Evolutionary conservation across 2,329 filamentous ascomycete species (phyloP).

Genomic region (Botrytis cinerea): DNA sequence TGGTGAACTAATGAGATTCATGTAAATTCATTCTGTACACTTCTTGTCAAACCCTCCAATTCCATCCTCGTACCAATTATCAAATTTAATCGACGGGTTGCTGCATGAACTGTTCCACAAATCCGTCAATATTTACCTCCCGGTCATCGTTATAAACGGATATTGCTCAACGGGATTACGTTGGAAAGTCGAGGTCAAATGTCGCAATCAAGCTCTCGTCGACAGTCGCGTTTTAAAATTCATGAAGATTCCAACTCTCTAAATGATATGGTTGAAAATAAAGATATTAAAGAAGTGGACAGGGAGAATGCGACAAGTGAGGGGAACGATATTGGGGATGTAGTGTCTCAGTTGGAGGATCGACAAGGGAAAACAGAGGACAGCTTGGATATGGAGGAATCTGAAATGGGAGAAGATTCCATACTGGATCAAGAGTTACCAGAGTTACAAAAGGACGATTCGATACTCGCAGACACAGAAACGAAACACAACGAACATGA

Average conservation of each 20-base stretch:
- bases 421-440: slow-evolving; percentile 7
- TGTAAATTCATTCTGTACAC: neutral
- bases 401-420: neutral
- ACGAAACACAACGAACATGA: slow-evolving; percentile 24
- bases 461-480: slow-evolving; percentile 23
- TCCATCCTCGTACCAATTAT: slow-evolving; percentile 14
- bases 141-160: neutral
- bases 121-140: slow-evolving; percentile 33
- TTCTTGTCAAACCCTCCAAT: neutral
- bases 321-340: slow-evolving; percentile 1
- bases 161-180: neutral
- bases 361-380: slow-evolving; percentile 14
- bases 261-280: slow-evolving; percentile 26
- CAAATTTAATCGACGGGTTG: slow-evolving; percentile 29
- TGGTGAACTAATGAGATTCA: neutral
- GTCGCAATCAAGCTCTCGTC: slow-evolving; percentile 31
- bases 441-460: slow-evolving; percentile 19
- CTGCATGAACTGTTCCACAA: slow-evolving; percentile 35
- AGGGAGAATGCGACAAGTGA: slow-evolving; percentile 30
- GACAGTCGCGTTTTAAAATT: slow-evolving; percentile 36
- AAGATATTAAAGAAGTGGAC: slow-evolving; percentile 26
- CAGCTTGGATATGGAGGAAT: neutral
- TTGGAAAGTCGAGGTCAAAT: slow-evolving; percentile 26
- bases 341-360: slow-evolving; percentile 16
- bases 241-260: slow-evolving; percentile 39